Conservation (phyloP, 139 green algal genomes). For the Chlamydomonas incerta region DNA sequence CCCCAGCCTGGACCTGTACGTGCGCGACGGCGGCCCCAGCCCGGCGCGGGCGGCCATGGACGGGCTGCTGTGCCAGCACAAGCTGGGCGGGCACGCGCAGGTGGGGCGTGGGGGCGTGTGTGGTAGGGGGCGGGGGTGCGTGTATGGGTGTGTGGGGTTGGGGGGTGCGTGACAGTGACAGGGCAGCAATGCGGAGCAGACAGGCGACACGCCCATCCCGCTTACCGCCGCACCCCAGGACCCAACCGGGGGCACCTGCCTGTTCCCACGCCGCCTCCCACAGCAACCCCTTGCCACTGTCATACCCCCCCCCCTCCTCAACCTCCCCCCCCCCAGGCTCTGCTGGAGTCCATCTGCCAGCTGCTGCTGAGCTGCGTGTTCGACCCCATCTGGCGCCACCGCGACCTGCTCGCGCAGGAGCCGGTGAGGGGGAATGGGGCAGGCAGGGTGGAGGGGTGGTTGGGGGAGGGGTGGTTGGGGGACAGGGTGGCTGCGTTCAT, state of each 20-base stretch:
- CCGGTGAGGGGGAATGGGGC: not conserved
- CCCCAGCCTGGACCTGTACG: conserved; percentile 3
- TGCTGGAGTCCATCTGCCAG: conserved; percentile 29
- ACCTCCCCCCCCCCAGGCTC: not conserved
- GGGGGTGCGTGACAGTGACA: not conserved
- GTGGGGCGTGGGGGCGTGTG: not conserved
- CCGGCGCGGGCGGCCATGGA: not conserved
- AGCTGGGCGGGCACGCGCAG: conserved; percentile 42
- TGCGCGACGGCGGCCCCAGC: not conserved
- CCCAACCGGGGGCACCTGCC: no score
- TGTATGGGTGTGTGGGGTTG: not conserved
- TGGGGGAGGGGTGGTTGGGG: no score
- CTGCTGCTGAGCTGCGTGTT: conserved; percentile 40
- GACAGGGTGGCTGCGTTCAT: no score
- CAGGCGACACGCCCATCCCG: no score
- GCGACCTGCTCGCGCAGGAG: conserved; percentile 35
- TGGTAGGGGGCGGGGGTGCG: not conserved
- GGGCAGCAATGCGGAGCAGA: no score
- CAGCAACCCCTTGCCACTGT: no score
- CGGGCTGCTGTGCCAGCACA: conserved; percentile 28
- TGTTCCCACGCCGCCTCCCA: no score
- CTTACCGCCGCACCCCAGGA: no score
- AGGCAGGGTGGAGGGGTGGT: no score
- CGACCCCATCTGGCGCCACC: conserved; percentile 33
- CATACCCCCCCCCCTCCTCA: not conserved